Evolutionary conservation across 768 basidiomycete species (phyloP).

Genomic region (Glaciozyma martinii): DNA sequence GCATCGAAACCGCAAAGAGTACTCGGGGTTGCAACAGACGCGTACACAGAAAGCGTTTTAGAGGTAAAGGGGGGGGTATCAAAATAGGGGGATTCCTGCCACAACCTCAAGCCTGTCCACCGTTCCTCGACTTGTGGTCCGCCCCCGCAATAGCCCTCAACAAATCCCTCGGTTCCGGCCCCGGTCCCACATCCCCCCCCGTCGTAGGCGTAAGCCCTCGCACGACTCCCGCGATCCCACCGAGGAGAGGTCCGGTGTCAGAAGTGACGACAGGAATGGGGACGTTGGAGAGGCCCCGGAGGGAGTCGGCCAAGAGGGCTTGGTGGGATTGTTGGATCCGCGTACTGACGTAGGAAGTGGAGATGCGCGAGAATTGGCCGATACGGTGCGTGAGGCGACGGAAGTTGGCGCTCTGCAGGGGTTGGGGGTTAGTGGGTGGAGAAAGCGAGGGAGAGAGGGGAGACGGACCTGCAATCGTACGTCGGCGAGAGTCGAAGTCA

Average conservation of each 20-base stretch:
- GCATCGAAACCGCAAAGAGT: not conserved
- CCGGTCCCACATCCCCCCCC: not conserved
- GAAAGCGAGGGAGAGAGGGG: not conserved
- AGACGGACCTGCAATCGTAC: not conserved
- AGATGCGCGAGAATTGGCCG: not conserved
- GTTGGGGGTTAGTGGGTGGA: not conserved
- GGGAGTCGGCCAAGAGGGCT: not conserved
- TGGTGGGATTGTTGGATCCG: not conserved
- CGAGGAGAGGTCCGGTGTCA: not conserved
- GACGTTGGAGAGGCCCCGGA: not conserved
- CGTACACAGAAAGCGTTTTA: not conserved
- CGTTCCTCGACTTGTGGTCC: conserved; percentile 1
- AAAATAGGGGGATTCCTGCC: not conserved
- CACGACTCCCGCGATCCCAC: not conserved
- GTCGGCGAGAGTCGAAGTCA: not conserved
- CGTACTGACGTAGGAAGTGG: not conserved
- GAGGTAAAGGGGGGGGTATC: not conserved
- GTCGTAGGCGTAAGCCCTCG: not conserved
- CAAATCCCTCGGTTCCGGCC: not conserved
- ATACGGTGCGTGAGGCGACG: not conserved
- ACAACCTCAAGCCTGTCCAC: not conserved
- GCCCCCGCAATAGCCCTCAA: conserved; percentile 2
- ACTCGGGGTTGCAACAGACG: not conserved
- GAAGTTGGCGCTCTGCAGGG: not conserved
- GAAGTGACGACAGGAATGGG: not conserved